Percentiles rank a stretch among this genome's conserved stretches.
These are phyloP conservation scores for Sphagnurus paluster DNA, from an alignment of 1,284 basidiomycete species.

Conservation along the genomic window DNA sequence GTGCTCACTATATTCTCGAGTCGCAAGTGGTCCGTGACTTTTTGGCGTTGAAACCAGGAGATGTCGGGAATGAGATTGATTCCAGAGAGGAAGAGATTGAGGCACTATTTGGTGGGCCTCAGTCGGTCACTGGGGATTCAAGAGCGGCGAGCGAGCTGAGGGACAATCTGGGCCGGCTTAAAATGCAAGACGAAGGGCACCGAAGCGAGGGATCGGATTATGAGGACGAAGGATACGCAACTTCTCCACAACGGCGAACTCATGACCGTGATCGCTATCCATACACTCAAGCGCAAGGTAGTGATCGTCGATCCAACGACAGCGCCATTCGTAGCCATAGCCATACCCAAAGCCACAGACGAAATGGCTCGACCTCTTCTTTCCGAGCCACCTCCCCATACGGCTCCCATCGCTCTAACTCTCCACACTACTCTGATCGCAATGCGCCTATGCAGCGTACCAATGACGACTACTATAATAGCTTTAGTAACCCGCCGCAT, in stretches of 20 bases:
- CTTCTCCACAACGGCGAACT: conserved; percentile 37
- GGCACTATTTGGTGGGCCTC: conserved; percentile 42
- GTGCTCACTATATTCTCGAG: conserved; percentile 80
- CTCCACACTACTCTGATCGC: conserved; percentile 32
- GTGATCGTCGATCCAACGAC: conserved; percentile 31
- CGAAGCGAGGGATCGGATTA: conserved; percentile 61
- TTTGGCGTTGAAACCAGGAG: conserved; percentile 85
- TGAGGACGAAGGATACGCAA: conserved; percentile 55
- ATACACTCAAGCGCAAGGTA: conserved; percentile 21
- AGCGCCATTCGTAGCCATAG: conserved; percentile 37
- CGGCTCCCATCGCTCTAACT: conserved; percentile 40
- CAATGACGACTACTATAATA: conserved; percentile 25
- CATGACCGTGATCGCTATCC: conserved; percentile 33
- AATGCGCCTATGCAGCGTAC: conserved; percentile 33
- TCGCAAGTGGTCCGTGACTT: conserved; percentile 84
- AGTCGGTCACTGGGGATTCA: conserved; percentile 23
- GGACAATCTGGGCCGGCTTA: conserved; percentile 49
- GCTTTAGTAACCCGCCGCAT: conserved; percentile 30
- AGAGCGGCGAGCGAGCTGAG: conserved; percentile 41
- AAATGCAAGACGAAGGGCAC: conserved; percentile 39
- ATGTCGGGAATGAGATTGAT: conserved; percentile 71
- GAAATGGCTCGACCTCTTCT: conserved; percentile 50
- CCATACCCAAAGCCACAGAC: conserved; percentile 49
- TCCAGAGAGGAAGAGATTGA: conserved; percentile 58
- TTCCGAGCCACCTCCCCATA: conserved; percentile 37